A percentile compares a stretch with the other conserved stretches of the same genome.
phyloP scores from a whole-genome alignment of 306 rosid species.

The Morella rubra region DNA sequence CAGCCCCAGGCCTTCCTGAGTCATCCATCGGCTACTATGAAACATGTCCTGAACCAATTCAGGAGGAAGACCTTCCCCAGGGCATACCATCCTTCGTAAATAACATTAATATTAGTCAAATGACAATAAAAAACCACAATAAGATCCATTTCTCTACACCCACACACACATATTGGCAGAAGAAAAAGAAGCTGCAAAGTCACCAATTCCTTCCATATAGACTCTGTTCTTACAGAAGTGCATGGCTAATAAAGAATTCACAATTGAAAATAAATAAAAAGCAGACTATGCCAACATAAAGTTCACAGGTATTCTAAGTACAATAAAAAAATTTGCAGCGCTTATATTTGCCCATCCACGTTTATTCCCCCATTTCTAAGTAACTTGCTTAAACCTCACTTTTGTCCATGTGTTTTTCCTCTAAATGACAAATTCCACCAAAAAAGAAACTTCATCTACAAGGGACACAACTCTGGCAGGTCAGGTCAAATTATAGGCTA shows the following conservation, averaged over 20 bases:
- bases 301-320: slow-evolving; percentile 5
- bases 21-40: slow-evolving; percentile 72
- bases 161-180: background rate
- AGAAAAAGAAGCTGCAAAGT: background rate
- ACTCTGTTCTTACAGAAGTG: background rate
- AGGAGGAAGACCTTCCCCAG: slow-evolving; percentile 95
- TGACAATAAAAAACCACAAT: background rate
- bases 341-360: background rate
- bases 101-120: slow-evolving; percentile 14
- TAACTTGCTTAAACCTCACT: background rate
- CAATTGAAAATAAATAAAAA: slow-evolving; percentile 2
- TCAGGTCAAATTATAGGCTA: background rate
- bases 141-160: background rate
- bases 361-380: background rate
- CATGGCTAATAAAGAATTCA: slow-evolving; percentile 16
- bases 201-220: background rate
- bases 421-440: background rate
- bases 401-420: background rate
- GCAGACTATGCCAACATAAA: slow-evolving; percentile 8
- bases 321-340: background rate
- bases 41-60: slow-evolving; percentile 94
- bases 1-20: slow-evolving; percentile 88
- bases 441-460: background rate
- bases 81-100: slow-evolving; percentile 79
- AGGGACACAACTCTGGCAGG: slow-evolving; percentile 12